Base-by-base conservation (phyloP, 2,329 filamentous ascomycete genomes). In the Arthrobotrys iridis region DNA sequence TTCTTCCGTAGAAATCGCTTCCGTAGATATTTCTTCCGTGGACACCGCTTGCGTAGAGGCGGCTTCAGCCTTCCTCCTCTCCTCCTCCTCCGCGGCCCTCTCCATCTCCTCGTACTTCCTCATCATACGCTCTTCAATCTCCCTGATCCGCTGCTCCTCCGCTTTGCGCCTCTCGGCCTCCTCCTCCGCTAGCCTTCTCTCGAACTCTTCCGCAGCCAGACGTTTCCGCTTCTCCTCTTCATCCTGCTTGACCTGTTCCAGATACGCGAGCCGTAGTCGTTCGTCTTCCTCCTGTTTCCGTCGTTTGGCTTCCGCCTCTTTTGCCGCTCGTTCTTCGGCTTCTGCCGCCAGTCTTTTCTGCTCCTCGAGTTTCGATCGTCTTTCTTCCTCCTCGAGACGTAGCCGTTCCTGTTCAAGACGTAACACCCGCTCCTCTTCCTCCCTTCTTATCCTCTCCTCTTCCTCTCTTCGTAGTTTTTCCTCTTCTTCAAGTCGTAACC, bases 271-370 rank as follows among this genome's bases (percentile, higher is more conserved):
- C 7, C 30, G 45, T 28, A 48, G 20, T 8, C 37, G 52, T 18
- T 60, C 68, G 28, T 20, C 45, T 2, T 81, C n/a, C 41, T 68
- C 73, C 73, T 79, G n/a, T 77, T 78, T 24, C 57, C 45, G 37
- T 71, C 65, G 33, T 20, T 81, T 78, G 18, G 70, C 79, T 65
- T 81, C 79, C 48, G 80, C 80, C 7, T 78, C 77, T 8, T 65
- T 60, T 24, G 62, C 62, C 37, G 74, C 60, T 2, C 79, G 79
- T 63, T 81, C 80, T 57, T 41, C 64, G 13, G 66, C 66, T 20
- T 76, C 70, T 41, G 52, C 43, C 55, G 45, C 59, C 41, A 55
- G 43, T 43, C 4, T 26, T 7, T 52, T 64, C 60, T 7, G 55
- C 41, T 20, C 72, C 11, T 22, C 57, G 24, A 41, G 55, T 18